Conservation (phyloP, 83 land plant genomes). For the Thuja plicata region DNA sequence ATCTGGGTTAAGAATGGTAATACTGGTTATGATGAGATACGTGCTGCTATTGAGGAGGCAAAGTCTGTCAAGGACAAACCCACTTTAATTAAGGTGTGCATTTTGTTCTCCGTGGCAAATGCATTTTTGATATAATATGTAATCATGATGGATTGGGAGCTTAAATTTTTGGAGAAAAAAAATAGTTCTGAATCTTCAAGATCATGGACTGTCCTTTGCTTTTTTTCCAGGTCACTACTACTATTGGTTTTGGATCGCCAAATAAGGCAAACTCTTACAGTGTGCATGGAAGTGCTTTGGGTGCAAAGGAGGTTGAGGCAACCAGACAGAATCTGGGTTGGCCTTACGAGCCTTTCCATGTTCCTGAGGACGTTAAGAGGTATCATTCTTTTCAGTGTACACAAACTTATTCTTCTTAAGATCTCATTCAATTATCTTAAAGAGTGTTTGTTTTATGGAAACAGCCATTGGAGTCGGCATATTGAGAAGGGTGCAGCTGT, state of each 20-base stretch:
- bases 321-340: slow-evolving; percentile 84
- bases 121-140: background rate
- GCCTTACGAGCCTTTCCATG: slow-evolving; percentile 86
- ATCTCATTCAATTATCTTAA: background rate
- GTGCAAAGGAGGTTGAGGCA: slow-evolving; percentile 87
- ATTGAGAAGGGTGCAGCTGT: slow-evolving; percentile 45
- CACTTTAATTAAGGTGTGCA: slow-evolving; percentile 90
- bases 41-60: slow-evolving; percentile 94
- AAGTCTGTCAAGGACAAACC: slow-evolving; percentile 97
- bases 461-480: slow-evolving; percentile 88
- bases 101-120: background rate
- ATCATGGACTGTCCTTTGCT: background rate
- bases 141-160: background rate
- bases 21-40: slow-evolving; percentile 93
- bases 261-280: slow-evolving; percentile 94
- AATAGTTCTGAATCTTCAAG: background rate
- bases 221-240: slow-evolving; percentile 75
- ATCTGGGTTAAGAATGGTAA: slow-evolving; percentile 99
- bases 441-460: background rate
- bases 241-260: slow-evolving; percentile 92
- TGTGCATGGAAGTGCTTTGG: slow-evolving; percentile 89
- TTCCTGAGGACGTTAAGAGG: slow-evolving; percentile 92
- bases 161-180: background rate
- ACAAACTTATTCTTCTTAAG: background rate
- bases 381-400: slow-evolving; percentile 19